Percentiles rank a stretch among this genome's conserved stretches.
Conservation (phyloP, 1,284 basidiomycete genomes). For the Coniferiporia weirii region DNA sequence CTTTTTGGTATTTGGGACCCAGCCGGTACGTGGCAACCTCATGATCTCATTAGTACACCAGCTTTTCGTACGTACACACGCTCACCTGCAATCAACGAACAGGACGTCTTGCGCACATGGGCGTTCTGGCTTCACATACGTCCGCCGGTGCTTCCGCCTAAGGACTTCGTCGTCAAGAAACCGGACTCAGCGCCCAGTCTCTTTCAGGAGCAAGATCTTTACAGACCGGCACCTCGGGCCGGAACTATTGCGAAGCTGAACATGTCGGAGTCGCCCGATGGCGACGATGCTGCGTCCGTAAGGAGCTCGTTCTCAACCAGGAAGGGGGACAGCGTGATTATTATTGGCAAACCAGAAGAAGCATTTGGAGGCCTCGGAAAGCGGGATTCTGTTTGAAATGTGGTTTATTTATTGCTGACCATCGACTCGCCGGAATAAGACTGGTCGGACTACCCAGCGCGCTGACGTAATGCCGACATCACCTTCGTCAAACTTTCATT, state of each 20-base stretch:
- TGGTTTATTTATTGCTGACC: not conserved
- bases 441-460: not conserved
- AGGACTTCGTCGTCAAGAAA: not conserved
- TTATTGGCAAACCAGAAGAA: constrained; percentile 3
- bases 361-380: not conserved
- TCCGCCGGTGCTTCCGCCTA: constrained; percentile 1
- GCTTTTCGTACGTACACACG: not conserved
- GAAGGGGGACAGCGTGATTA: constrained; percentile 5
- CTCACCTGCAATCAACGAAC: not conserved
- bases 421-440: not conserved
- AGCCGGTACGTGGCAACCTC: constrained; percentile 24
- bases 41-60: not conserved
- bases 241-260: no score
- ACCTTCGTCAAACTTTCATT: not conserved
- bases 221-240: no score
- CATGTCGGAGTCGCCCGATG: not conserved
- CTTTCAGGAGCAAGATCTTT: no score
- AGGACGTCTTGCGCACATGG: constrained; percentile 35
- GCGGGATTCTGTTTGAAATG: not conserved
- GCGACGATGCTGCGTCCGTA: not conserved
- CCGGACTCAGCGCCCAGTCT: no score
- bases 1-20: constrained; percentile 34
- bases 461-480: not conserved
- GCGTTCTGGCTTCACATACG: constrained; percentile 27
- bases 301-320: not conserved